Percentiles rank a stretch among this genome's conserved stretches.
Evolutionary conservation across 495 filamentous ascomycete species (phyloP).

Genomic region (Aspergillus haitiensis): DNA sequence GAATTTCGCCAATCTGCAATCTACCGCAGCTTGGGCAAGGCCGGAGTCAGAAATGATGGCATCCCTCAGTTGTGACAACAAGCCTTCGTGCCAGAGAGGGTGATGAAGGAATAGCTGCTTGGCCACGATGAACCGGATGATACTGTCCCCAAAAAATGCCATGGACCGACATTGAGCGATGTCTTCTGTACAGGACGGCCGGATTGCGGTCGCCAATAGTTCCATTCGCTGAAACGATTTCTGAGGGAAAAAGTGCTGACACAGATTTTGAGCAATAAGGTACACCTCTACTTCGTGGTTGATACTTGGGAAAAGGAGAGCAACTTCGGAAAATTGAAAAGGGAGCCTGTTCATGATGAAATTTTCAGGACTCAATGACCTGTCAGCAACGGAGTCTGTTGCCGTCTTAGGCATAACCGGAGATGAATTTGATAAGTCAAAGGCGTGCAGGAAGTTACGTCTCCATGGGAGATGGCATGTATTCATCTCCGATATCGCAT

Average conservation of each 20-base stretch:
- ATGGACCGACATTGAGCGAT: not conserved
- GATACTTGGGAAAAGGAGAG: not conserved
- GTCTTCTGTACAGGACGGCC: constrained; percentile 2
- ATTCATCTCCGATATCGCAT: not conserved
- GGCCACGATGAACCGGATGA: constrained; percentile 2
- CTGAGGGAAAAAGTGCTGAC: not conserved
- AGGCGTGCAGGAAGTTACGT: not conserved
- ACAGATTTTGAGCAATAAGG: not conserved
- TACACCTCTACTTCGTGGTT: not conserved
- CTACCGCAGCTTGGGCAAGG: constrained; percentile 4
- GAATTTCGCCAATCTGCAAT: not conserved
- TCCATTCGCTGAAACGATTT: constrained; percentile 8
- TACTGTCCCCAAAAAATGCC: constrained; percentile 10
- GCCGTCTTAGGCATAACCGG: not conserved
- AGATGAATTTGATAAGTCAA: not conserved
- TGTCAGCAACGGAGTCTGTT: not conserved
- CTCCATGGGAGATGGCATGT: not conserved
- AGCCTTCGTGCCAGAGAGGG: constrained; percentile 12
- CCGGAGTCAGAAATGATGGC: constrained; percentile 11
- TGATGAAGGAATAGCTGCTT: constrained; percentile 13
- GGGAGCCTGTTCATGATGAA: not conserved
- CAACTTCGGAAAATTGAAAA: not conserved
- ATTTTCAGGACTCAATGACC: not conserved
- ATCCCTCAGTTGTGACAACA: constrained; percentile 7
- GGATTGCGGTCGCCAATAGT: constrained; percentile 6